Evolutionary conservation across 495 filamentous ascomycete genomes (phyloP), one percentile per base, ranked within the genome.

Genomic region (Penicillium silybi): DNA sequence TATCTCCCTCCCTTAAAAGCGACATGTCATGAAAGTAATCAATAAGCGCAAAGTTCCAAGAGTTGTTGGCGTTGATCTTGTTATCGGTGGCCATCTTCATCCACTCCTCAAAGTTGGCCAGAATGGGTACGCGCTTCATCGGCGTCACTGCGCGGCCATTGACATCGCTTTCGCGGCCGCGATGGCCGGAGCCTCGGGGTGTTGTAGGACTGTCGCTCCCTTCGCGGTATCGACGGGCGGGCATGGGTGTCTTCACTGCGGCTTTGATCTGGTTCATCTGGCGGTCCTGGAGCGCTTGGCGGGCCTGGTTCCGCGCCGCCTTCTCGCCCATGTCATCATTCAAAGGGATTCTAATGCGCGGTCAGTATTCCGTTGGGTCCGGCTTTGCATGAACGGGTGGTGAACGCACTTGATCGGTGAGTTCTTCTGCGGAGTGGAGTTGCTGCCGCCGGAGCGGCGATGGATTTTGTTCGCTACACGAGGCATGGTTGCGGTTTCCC

Each of bases 11-110:
- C 64, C 92, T 93, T 22, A 99, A 78, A 32, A 99, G 72, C 5
- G 90, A 96, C 95, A 99, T 97, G 61, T 99, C 93, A 62, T 99
- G 92, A 63, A 99, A 99, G 67, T 99, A 99, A 67, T 99, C 93
- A 64, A 99, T 99, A 6, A 99, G 80, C 2, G 93, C 93, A 69
- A 99, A 97, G 63, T 97, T 97, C 93, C 93, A 99, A 16, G 93
- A 97, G 68, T 99, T 99, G 20, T 88, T 84, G 38, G 93, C 95
- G 65, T 97, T 99, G 73, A 99, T 99, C 78, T 99, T 99, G 77
- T 99, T 99, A 75, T 99, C 93, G 19, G 92, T 97, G 9, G 95
- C 95, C 89, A 97, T 92, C 80, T 97, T 99, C 95, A 99, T 97
- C 93, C 93, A 97, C 64, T 99, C 95, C 69, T 99, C 93, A 62